Evolutionary conservation across 2,329 filamentous ascomycete genomes (phyloP), one percentile per base, ranked within the genome.

Genomic region (Fusarium neocosmosporiellum): DNA sequence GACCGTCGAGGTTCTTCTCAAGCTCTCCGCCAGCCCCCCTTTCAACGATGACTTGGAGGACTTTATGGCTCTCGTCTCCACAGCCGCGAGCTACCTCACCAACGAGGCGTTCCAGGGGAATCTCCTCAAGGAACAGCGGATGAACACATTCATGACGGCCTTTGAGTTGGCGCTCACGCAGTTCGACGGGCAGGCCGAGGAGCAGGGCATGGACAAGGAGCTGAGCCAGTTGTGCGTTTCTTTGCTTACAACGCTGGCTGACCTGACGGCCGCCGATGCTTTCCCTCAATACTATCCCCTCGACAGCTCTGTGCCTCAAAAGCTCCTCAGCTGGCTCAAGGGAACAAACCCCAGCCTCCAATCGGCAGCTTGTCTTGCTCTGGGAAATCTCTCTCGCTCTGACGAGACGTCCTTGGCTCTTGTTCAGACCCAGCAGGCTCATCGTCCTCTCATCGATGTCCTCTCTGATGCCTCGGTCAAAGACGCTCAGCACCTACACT

Each of bases 341-440:
- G 77, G 75, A 67, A 69, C 74, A 62, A 79, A 87, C 67, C 69
- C 80, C 0, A 81, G 83, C 53, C 83, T 91, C 4, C 88, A 88
- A 77, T 84, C 88, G 3, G 88, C 88, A 6, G 89, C 88, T 1
- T 92, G 89, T 70, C 85, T 92, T 5, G 85, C 87, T 18, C 82
- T 92, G 3, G 90, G 90, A 37, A 92, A 92, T 75, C 80, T 92
- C 39, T 87, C 88, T 7, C 88, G 90, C 41, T 89, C 87, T 2
- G 90, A 92, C 73, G 84, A 84, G 46, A 80, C 84, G 4, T 89
- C 88, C 66, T 80, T 81, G 11, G 80, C 85, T 37, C 85, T 92
- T 37, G 86, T 91, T 2, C 78, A 83, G 11, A 78, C 68, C 4
- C 78, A 84, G 22, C 65, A 82, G 2, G 83, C 83, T 5, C 83